Percentiles rank a stretch among this genome's conserved stretches.
Evolutionary conservation across 345 rosid species (phyloP).

Genomic region (Pugionium cornutum): DNA sequence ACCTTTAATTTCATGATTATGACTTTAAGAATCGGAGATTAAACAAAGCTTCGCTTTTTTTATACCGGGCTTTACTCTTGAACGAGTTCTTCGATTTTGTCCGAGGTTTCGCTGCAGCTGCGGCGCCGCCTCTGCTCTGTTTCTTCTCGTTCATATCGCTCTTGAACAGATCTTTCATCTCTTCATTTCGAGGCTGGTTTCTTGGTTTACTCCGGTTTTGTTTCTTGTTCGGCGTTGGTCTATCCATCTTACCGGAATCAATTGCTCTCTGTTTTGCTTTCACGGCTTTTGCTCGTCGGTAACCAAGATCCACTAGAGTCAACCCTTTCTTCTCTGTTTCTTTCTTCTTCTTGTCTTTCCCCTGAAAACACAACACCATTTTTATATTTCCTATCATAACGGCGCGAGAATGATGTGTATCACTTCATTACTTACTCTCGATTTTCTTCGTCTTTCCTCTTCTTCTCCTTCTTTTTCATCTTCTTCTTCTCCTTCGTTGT

Average conservation of each 20-base stretch:
- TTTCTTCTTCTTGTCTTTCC: constrained; percentile 53
- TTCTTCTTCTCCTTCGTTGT: constrained; percentile 47
- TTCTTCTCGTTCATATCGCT: constrained; percentile 78
- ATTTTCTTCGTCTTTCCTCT: constrained; percentile 36
- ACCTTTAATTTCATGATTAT: too few species aligned
- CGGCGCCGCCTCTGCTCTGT: constrained; percentile 49
- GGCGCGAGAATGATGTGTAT: too few species aligned
- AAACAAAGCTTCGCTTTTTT: too few species aligned
- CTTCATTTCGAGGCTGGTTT: constrained; percentile 64
- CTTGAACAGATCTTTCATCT: constrained; percentile 82
- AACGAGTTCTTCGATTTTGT: constrained; percentile 67
- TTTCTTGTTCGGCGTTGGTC: constrained; percentile 47
- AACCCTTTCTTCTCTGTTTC: constrained; percentile 66
- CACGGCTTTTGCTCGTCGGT: constrained; percentile 80
- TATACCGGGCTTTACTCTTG: constrained; percentile 97
- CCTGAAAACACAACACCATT: constrained; percentile 27
- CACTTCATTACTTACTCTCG: constrained; percentile 46
- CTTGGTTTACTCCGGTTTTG: constrained; percentile 49
- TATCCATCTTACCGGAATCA: constrained; percentile 66
- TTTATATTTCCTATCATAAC: too few species aligned
- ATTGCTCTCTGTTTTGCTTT: constrained; percentile 75
- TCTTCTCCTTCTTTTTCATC: constrained; percentile 65
- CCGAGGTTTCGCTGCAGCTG: constrained; percentile 41
- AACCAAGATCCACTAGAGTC: constrained; percentile 74
- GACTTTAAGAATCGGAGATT: too few species aligned